A percentile compares a stretch with the other conserved stretches of the same genome.
Conservation (phyloP, 2,329 filamentous ascomycete species). For the Aspergillus jensenii region DNA sequence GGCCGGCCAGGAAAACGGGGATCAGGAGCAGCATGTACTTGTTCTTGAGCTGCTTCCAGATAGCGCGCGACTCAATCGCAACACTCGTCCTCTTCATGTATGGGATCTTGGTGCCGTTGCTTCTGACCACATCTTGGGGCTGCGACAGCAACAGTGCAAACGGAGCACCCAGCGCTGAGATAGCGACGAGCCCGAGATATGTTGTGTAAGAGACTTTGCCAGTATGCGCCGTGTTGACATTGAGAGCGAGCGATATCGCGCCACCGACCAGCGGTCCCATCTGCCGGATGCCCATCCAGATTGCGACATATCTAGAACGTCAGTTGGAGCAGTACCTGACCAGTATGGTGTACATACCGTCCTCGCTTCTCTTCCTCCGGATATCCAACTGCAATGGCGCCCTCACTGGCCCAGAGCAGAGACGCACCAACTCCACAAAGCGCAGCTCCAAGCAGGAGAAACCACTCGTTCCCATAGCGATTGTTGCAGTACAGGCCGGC, state of each 20-base stretch:
- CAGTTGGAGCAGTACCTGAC: not conserved
- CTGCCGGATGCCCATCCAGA: conserved; percentile 4
- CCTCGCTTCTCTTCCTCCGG: conserved; percentile 9
- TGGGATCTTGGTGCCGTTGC: conserved; percentile 6
- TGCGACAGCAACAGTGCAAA: conserved; percentile 4
- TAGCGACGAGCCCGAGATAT: conserved; percentile 6
- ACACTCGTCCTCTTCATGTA: conserved; percentile 7
- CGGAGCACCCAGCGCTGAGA: conserved; percentile 3
- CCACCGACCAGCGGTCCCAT: conserved; percentile 11
- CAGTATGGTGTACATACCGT: not conserved
- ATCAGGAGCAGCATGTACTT: conserved; percentile 9
- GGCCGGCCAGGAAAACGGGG: conserved; percentile 4
- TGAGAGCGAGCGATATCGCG: conserved; percentile 9
- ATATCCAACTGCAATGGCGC: conserved; percentile 8
- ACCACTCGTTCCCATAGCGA: conserved; percentile 7
- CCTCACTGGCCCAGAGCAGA: conserved; percentile 7
- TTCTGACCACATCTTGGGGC: conserved; percentile 6
- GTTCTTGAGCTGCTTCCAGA: conserved; percentile 7
- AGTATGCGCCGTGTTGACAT: conserved; percentile 1
- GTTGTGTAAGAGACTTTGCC: conserved; percentile 12
- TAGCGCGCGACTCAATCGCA: conserved; percentile 3
- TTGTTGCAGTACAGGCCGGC: conserved; percentile 10
- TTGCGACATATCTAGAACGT: not conserved
- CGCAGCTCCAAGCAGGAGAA: conserved; percentile 3
- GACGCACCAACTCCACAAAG: conserved; percentile 8